A percentile compares a stretch with the other conserved stretches of the same genome.
Conservation (phyloP, 1,139 yeast species). For the Scheffersomyces titani region DNA sequence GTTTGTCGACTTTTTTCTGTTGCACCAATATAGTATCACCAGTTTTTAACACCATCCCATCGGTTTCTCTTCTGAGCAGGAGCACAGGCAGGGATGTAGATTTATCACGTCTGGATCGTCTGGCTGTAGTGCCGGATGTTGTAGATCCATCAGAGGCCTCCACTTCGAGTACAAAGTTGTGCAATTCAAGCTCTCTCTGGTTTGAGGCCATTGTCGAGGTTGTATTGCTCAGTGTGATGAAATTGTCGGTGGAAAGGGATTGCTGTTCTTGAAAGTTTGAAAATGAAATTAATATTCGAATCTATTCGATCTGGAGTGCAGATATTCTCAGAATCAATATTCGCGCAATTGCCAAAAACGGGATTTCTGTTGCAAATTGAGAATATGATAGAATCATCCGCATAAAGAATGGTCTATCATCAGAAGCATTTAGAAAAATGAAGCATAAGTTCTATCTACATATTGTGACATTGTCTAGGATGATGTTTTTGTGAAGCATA, state of each 20-base stretch:
- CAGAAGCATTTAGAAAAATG: background rate
- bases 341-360: background rate
- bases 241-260: conserved; percentile 5
- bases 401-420: background rate
- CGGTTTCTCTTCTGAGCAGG: conserved; percentile 28
- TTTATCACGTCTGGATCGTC: conserved; percentile 16
- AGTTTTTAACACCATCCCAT: conserved; percentile 36
- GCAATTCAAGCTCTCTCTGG: background rate
- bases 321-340: background rate
- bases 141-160: background rate
- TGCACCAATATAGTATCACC: conserved; percentile 42
- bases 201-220: background rate
- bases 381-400: background rate
- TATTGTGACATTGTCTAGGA: too few relatives aligned
- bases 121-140: background rate
- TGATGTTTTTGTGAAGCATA: too few relatives aligned
- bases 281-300: background rate
- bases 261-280: background rate
- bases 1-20: conserved; percentile 13
- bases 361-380: background rate
- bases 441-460: background rate
- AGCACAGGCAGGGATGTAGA: conserved; percentile 11
- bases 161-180: background rate
- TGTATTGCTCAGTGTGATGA: background rate
- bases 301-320: background rate